phyloP scores from a whole-genome alignment of 2,329 filamentous ascomycete species.

The Xylaria multiplex region DNA sequence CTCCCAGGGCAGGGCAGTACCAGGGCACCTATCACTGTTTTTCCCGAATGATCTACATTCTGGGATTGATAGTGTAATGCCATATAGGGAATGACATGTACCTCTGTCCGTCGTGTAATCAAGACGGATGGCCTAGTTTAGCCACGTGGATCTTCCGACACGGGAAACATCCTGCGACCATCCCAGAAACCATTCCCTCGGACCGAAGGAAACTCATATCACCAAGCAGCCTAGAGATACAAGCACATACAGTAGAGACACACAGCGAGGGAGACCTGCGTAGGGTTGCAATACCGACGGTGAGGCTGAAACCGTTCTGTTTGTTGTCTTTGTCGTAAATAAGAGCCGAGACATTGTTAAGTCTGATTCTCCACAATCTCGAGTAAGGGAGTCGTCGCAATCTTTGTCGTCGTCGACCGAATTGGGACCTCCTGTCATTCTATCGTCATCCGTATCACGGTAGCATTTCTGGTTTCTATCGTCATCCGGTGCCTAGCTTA shows the following conservation, averaged over 20 bases:
- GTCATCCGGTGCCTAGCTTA: slow-evolving; percentile 5
- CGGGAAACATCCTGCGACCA: slow-evolving; percentile 15
- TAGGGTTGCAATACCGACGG: slow-evolving; percentile 34
- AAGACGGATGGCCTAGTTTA: slow-evolving; percentile 4
- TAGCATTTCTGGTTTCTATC: slow-evolving; percentile 3
- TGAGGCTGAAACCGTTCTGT: slow-evolving; percentile 24
- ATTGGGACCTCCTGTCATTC: background rate
- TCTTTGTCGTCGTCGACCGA: background rate
- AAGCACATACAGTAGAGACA: background rate
- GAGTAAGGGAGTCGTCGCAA: slow-evolving; percentile 1
- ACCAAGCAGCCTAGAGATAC: slow-evolving; percentile 19
- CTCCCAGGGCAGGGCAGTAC: too few relatives aligned
- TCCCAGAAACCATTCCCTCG: slow-evolving; percentile 3
- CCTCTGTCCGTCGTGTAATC: background rate
- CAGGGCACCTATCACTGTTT: slow-evolving; percentile 19
- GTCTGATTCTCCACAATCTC: slow-evolving; percentile 4
- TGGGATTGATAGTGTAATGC: slow-evolving; percentile 6
- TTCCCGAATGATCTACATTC: slow-evolving; percentile 26
- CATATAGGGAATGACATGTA: background rate
- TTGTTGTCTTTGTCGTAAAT: slow-evolving; percentile 9
- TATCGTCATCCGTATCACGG: slow-evolving; percentile 3
- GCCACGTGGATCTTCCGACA: slow-evolving; percentile 33
- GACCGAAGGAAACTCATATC: slow-evolving; percentile 21
- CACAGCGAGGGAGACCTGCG: slow-evolving; percentile 18
- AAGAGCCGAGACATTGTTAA: slow-evolving; percentile 18